Evolutionary conservation across 2,329 filamentous ascomycete species (phyloP), one percentile per base, ranked within the genome.

Genomic region (Paecilomyces dactylethromorphus): DNA sequence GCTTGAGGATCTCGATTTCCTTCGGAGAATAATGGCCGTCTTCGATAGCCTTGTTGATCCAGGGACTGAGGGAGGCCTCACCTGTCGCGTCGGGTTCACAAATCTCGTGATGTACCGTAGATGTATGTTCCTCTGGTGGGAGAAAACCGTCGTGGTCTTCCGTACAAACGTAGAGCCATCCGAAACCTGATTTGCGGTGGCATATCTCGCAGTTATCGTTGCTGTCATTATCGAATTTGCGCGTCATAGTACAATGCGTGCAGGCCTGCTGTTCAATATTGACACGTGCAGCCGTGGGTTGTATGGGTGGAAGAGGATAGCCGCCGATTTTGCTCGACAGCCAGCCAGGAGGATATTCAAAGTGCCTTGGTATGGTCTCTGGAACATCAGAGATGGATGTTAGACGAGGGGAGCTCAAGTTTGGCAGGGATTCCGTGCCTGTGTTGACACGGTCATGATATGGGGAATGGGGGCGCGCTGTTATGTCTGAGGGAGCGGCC

Each of bases 111-210:
- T 53, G 60, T 65, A 76, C 72, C 49, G 59, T 60, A 51, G 56
- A 59, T n/a, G 67, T 66, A 24, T 65, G 66, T 29, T 68, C 63
- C 12, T 72, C 70, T 58, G 77, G 72, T 18, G 76, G 71, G 31
- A 82, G 66, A 49, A 77, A 65, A 15, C 74, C 68, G 31, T 83
- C 79, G 11, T 76, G 76, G 65, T 92, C 89, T 69, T 90, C 84
- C 12, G 81, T 83, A 71, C 91, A 94, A 60, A 82, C 79, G 71
- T 90, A 94, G 22, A 94, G 75, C 84, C 88, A 94, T 26, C 89
- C 88, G 56, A 87, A 79, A 15, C 79, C 74, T 0, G 87, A 83
- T 1, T 72, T 71, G 49, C 75, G 74, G 45, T 76, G 75, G 66
- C 90, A 94, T 24, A 79, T 68, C 7, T 80, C 74, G 73, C 90